phyloP scores from a whole-genome alignment of 1,139 yeast species.

The Lodderomyces pseudojiufengensis region DNA sequence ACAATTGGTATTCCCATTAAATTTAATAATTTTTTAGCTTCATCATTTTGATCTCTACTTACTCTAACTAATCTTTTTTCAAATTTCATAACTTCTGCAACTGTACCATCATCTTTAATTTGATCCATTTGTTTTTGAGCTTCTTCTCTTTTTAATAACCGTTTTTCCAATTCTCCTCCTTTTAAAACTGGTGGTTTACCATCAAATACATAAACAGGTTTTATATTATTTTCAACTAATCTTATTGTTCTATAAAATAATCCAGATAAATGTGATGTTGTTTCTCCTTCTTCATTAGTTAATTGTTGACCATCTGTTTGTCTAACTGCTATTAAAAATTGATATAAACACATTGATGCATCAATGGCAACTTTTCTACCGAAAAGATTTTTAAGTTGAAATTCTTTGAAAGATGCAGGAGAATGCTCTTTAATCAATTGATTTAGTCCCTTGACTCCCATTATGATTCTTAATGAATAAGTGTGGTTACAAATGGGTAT shows the following conservation, averaged over 20 bases:
- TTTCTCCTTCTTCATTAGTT: slow-evolving; percentile 84
- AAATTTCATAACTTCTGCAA: slow-evolving; percentile 68
- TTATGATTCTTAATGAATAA: too few species aligned
- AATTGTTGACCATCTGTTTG: slow-evolving; percentile 96
- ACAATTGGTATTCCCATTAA: slow-evolving; percentile 95
- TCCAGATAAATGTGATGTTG: slow-evolving; percentile 94
- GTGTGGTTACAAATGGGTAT: too few species aligned
- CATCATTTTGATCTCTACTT: slow-evolving; percentile 86
- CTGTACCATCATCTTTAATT: slow-evolving; percentile 74
- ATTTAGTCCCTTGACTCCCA: slow-evolving; percentile 83
- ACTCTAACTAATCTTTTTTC: slow-evolving; percentile 90
- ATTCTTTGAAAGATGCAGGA: slow-evolving; percentile 71
- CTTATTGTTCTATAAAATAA: slow-evolving; percentile 89
- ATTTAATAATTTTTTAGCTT: slow-evolving; percentile 73
- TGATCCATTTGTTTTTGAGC: slow-evolving; percentile 74
- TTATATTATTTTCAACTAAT: slow-evolving; percentile 85
- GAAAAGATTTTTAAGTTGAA: slow-evolving; percentile 79
- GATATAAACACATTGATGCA: slow-evolving; percentile 89
- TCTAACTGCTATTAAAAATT: slow-evolving; percentile 91
- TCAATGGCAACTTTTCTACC: slow-evolving; percentile 95
- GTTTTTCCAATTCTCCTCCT: slow-evolving; percentile 88
- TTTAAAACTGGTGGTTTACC: slow-evolving; percentile 93
- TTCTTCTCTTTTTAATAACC: slow-evolving; percentile 76
- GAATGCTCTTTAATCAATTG: slow-evolving; percentile 86
- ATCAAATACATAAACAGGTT: slow-evolving; percentile 95